Evolutionary conservation across 2,329 filamentous ascomycete genomes (phyloP), one percentile per base, ranked within the genome.

Genomic region (Botrytis medusae): DNA sequence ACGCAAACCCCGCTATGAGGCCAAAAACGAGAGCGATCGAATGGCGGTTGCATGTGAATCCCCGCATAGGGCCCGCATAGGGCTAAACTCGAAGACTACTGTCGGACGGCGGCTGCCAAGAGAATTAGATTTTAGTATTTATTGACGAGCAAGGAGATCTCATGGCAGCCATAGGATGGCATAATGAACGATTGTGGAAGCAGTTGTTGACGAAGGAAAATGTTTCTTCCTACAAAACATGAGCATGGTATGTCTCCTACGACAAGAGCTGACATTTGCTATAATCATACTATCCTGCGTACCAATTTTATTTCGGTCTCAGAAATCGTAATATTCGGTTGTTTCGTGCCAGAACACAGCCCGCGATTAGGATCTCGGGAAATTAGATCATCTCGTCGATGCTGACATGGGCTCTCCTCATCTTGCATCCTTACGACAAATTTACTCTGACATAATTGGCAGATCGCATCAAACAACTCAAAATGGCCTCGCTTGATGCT

Each of bases 381-480:
- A 71, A 71, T 71, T 32, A 40, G 42, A 40, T 62, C 37, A 37
- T 71, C 40, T 22, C 44, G 18, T 54, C 42, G 22, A 48, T 59
- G 61, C n/a, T 42, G 61, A 72, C 54, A 57, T 69, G 44, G 70
- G 46, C 73, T 42, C 25, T 57, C 18, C 37, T 71, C 61, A 68
- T 60, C 54, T 59, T 44, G 25, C 48, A 68, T 67, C 48, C 62
- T 72, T 29, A 72, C 54, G 34, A 57, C 57, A 37, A 22, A 16
- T 29, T 40, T 32, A 29, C 16, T 51, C 4, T 16, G 9, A 37
- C 32, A 32, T 18, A 3, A 71, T 64, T 64, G 57, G 42, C 34
- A 10, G 32, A 64, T 64, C 37, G 5, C 32, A 48, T 37, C 34
- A 29, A 57, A 68, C 65, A 68, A 29, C n/a, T 68, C 51, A 37